Evolutionary conservation across 352 stramenopile species (phyloP).

Genomic region (Pythium sukuiense): DNA sequence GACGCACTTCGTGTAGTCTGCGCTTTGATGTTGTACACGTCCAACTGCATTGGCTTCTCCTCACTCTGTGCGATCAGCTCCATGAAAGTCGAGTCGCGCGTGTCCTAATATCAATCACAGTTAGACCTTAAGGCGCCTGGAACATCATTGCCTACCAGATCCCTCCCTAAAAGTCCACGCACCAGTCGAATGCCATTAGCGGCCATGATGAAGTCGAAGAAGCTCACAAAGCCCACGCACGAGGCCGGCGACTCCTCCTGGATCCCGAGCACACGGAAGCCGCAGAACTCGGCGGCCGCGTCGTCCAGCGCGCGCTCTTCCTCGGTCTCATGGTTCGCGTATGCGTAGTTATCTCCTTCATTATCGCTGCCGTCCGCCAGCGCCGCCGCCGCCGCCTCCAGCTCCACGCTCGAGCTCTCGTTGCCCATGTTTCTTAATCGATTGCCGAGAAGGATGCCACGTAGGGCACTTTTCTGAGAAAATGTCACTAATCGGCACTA

Average conservation of each 20-base stretch:
- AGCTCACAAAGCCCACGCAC: slow-evolving; percentile 93
- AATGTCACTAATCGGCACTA: slow-evolving; percentile 8
- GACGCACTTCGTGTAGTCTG: slow-evolving; percentile 54
- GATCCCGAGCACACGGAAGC: slow-evolving; percentile 96
- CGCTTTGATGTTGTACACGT: slow-evolving; percentile 83
- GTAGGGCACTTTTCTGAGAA: slow-evolving; percentile 21
- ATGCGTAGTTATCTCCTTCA: neutral
- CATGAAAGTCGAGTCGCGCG: slow-evolving; percentile 88
- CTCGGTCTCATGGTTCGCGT: neutral
- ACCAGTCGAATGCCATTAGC: slow-evolving; percentile 89
- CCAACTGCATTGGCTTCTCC: slow-evolving; percentile 65
- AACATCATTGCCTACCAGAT: neutral
- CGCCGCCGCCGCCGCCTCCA: slow-evolving; percentile 13
- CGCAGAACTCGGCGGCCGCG: slow-evolving; percentile 67
- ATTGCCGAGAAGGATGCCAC: slow-evolving; percentile 7
- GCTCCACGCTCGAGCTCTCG: slow-evolving; percentile 25
- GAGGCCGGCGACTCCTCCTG: slow-evolving; percentile 94
- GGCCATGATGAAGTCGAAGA: slow-evolving; percentile 98
- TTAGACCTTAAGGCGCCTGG: slow-evolving; percentile 16
- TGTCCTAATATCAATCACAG: slow-evolving; percentile 46
- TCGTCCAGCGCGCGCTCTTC: slow-evolving; percentile 27
- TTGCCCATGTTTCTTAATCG: slow-evolving; percentile 24
- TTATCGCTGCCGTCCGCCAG: slow-evolving; percentile 6
- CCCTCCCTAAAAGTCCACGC: neutral
- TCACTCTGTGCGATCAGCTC: slow-evolving; percentile 90